phyloP scores from a whole-genome alignment of 768 basidiomycete species.

The Hericium coralloides region DNA sequence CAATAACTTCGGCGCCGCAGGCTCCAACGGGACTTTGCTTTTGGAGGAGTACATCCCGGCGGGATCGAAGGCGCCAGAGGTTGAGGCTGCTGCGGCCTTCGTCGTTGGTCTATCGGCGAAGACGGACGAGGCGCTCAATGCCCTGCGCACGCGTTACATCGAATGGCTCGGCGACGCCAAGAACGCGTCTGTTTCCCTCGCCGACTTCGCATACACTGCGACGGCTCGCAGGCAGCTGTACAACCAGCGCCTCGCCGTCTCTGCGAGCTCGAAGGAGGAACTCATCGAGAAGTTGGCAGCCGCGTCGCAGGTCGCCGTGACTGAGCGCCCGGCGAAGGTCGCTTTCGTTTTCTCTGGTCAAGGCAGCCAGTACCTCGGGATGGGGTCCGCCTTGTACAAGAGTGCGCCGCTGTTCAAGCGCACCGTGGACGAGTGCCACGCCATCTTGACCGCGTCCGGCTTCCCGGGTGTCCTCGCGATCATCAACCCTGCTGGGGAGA shows the following conservation, averaged over 20 bases:
- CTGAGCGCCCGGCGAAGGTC: conserved; percentile 24
- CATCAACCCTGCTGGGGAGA: conserved; percentile 16
- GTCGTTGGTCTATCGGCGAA: conserved; percentile 61
- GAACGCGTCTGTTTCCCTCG: conserved; percentile 20
- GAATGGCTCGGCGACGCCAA: conserved; percentile 33
- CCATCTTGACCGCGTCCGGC: conserved; percentile 36
- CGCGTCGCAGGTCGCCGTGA: conserved; percentile 23
- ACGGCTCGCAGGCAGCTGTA: conserved; percentile 58
- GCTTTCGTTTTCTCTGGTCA: conserved; percentile 72
- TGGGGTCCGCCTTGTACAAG: conserved; percentile 51
- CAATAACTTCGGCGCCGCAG: conserved; percentile 72
- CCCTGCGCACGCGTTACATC: conserved; percentile 38
- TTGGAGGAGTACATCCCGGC: conserved; percentile 38
- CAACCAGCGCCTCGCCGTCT: conserved; percentile 41
- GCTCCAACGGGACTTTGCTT: conserved; percentile 56
- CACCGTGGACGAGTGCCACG: conserved; percentile 52
- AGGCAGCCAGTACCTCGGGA: conserved; percentile 56
- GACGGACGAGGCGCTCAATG: conserved; percentile 35
- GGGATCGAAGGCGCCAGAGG: too few species aligned
- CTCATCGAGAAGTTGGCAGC: conserved; percentile 35
- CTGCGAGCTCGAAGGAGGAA: conserved; percentile 34
- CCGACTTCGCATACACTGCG: conserved; percentile 57
- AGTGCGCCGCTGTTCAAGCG: conserved; percentile 37
- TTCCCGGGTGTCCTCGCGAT: conserved; percentile 42
- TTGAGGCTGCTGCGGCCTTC: conserved; percentile 16